Evolutionary conservation across 2,329 filamentous ascomycete genomes (phyloP).

Genomic region (Aspergillus quadricinctus): DNA sequence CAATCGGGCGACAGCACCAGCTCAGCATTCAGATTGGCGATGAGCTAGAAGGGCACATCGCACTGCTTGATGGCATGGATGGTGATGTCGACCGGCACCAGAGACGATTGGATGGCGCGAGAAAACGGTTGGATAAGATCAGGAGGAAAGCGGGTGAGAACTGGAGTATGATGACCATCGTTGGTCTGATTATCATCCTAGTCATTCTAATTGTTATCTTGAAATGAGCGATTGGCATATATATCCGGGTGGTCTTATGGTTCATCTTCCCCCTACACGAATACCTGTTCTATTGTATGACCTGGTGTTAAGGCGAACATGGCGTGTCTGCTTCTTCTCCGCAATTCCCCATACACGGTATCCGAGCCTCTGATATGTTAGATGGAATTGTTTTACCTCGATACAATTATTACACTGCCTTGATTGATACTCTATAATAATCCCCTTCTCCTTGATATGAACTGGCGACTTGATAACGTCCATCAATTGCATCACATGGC

Average conservation of each 20-base stretch:
- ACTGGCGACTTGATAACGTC: neutral
- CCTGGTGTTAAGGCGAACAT: neutral
- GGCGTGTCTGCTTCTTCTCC: neutral
- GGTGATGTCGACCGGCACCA: slow-evolving; percentile 76
- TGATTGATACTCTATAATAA: neutral
- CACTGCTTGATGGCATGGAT: slow-evolving; percentile 86
- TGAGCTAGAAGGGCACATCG: slow-evolving; percentile 86
- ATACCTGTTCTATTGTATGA: neutral
- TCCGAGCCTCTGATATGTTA: neutral
- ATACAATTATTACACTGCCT: neutral
- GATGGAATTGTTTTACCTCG: neutral
- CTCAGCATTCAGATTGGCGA: slow-evolving; percentile 94
- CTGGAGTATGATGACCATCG: slow-evolving; percentile 78
- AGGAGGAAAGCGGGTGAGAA: slow-evolving; percentile 74
- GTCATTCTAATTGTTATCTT: slow-evolving; percentile 76
- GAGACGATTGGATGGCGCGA: slow-evolving; percentile 69
- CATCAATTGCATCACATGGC: neutral
- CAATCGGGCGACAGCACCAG: slow-evolving; percentile 84
- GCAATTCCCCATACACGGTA: neutral
- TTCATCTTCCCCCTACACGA: neutral
- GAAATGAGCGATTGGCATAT: slow-evolving; percentile 52
- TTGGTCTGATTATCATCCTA: slow-evolving; percentile 76
- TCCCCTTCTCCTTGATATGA: neutral
- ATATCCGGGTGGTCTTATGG: slow-evolving; percentile 4
- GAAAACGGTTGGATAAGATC: slow-evolving; percentile 66